Percentiles rank a stretch among this genome's conserved stretches.
Evolutionary conservation across 2,329 filamentous ascomycete species (phyloP).

Genomic region (Penicillium sp.): DNA sequence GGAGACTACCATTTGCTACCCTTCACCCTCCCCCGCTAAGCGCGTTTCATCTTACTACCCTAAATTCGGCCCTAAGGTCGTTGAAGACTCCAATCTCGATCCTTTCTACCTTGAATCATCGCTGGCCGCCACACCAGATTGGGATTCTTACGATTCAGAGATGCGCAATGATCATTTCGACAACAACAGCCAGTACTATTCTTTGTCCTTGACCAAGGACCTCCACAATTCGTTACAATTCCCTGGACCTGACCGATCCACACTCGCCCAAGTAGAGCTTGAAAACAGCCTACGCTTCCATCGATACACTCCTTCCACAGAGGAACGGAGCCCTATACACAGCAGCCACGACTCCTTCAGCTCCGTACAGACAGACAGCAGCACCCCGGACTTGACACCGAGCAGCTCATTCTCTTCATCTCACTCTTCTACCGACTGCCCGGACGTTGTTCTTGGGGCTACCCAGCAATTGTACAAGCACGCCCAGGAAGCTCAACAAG

Average conservation of each 20-base stretch:
- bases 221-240: constrained; percentile 12
- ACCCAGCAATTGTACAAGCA: constrained; percentile 32
- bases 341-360: constrained; percentile 38
- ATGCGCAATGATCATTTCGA: constrained; percentile 36
- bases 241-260: constrained; percentile 29
- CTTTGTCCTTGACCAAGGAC: constrained; percentile 30
- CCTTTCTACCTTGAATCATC: constrained; percentile 44
- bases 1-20: constrained; percentile 32
- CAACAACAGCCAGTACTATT: constrained; percentile 34
- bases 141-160: constrained; percentile 25
- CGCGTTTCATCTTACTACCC: constrained; percentile 35
- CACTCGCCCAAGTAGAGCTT: constrained; percentile 32
- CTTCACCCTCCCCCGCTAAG: constrained; percentile 30
- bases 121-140: constrained; percentile 29
- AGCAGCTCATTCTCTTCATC: constrained; percentile 44
- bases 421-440: constrained; percentile 33
- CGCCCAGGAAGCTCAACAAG: constrained; percentile 18
- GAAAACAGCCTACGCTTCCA: constrained; percentile 33
- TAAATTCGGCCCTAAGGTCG: constrained; percentile 23
- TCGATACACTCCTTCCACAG: constrained; percentile 25
- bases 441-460: constrained; percentile 28
- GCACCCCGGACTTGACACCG: constrained; percentile 39
- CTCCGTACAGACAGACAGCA: constrained; percentile 32
- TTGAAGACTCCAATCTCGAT: constrained; percentile 39
- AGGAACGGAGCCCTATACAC: constrained; percentile 24